A percentile compares a stretch with the other conserved stretches of the same genome.
Evolutionary conservation across 2,329 filamentous ascomycete genomes (phyloP).

Genomic region (Phaeosphaeriaceae sp.): DNA sequence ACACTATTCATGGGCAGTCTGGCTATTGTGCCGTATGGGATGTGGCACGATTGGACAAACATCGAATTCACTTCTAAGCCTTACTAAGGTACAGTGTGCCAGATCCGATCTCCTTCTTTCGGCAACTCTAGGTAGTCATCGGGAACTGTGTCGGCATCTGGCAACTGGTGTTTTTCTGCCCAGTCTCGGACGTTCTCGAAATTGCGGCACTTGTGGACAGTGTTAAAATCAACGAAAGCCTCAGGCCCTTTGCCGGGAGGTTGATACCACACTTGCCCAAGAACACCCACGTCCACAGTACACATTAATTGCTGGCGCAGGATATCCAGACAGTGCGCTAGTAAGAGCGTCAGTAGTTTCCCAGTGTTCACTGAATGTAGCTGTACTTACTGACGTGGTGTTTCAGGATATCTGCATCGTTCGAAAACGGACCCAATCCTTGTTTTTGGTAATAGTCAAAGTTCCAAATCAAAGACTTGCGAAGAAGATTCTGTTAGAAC

Average conservation of each 20-base stretch:
- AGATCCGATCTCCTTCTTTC: conserved; percentile 40
- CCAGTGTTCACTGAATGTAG: background rate
- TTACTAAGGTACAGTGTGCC: conserved; percentile 26
- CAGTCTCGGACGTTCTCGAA: conserved; percentile 62
- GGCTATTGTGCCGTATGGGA: background rate
- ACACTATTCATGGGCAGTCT: background rate
- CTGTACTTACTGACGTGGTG: conserved; percentile 63
- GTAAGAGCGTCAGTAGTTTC: background rate
- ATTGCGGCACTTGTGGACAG: conserved; percentile 64
- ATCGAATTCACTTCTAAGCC: background rate
- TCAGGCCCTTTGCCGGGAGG: conserved; percentile 55
- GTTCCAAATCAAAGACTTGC: conserved; percentile 66
- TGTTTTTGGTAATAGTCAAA: conserved; percentile 63
- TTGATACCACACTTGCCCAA: conserved; percentile 68
- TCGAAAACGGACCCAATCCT: conserved; percentile 62
- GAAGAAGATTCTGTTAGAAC: conserved; percentile 61
- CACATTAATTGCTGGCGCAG: conserved; percentile 70
- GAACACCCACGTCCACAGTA: conserved; percentile 64
- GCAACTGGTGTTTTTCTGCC: conserved; percentile 62
- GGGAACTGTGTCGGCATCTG: conserved; percentile 37
- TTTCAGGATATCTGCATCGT: conserved; percentile 61
- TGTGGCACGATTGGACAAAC: background rate
- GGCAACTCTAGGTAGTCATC: conserved; percentile 52
- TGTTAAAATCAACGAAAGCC: conserved; percentile 69
- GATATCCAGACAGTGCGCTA: conserved; percentile 66